Conservation (phyloP, 2,329 filamentous ascomycete species). For the Hymenoscyphus linearis region DNA sequence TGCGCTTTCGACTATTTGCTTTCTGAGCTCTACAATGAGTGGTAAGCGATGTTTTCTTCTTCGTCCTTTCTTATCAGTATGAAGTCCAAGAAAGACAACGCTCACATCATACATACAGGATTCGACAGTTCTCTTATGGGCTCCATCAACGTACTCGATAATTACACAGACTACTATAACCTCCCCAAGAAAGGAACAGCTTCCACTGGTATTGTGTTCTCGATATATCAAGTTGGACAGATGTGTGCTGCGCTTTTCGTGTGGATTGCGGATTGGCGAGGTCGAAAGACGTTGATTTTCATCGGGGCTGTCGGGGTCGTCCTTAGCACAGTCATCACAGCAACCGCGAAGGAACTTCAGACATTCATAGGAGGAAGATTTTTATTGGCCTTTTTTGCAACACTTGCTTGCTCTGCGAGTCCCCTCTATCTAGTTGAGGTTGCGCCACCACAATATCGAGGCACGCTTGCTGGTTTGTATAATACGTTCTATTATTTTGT, state of each 20-base stretch:
- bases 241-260: neutral
- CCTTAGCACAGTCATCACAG: neutral
- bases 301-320: neutral
- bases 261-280: neutral
- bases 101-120: neutral
- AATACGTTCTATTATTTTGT: neutral
- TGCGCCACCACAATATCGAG: neutral
- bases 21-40: neutral
- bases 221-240: neutral
- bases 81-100: neutral
- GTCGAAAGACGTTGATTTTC: neutral
- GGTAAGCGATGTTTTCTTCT: neutral
- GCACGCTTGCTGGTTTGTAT: neutral
- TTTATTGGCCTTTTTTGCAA: neutral
- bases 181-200: neutral
- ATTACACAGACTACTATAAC: neutral
- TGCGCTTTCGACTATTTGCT: neutral
- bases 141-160: neutral
- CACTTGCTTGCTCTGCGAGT: neutral
- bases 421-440: neutral
- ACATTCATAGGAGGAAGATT: neutral
- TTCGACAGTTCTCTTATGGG: neutral
- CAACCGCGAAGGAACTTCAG: neutral
- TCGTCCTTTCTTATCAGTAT: neutral
- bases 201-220: neutral